Conservation (phyloP, 306 rosid species). For the Mucuna pruriens region DNA sequence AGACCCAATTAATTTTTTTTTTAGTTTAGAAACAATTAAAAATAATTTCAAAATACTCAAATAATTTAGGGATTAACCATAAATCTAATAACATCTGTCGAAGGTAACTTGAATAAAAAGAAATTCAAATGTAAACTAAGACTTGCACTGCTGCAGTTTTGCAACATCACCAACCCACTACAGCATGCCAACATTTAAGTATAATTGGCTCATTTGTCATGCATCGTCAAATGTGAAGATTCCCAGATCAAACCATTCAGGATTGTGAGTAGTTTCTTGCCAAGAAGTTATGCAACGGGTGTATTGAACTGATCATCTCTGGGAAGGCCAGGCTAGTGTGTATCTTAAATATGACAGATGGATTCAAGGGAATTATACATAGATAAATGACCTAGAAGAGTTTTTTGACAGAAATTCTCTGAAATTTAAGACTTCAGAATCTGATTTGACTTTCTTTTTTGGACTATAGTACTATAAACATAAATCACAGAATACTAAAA, state of each 20-base stretch:
- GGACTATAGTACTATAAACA: neutral
- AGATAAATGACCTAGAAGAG: neutral
- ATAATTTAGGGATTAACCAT: no score
- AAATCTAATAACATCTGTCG: neutral
- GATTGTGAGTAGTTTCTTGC: neutral
- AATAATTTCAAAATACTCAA: no score
- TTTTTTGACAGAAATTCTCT: neutral
- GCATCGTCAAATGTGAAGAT: neutral
- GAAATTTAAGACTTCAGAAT: neutral
- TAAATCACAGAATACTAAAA: neutral
- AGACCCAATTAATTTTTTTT: no score
- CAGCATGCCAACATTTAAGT: neutral
- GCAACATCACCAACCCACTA: neutral
- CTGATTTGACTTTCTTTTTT: neutral
- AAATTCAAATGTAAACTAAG: neutral
- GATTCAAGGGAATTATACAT: neutral
- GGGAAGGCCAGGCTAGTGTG: neutral
- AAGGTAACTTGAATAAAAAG: neutral
- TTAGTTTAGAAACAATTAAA: no score
- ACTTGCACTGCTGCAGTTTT: neutral
- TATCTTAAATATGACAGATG: neutral
- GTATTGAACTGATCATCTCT: constrained; percentile 3
- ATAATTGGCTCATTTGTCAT: neutral
- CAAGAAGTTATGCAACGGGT: neutral
- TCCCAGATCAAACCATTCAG: neutral